Evolutionary conservation across 2,329 filamentous ascomycete genomes (phyloP), one percentile per base, ranked within the genome.

Genomic region (Botrytis aclada): DNA sequence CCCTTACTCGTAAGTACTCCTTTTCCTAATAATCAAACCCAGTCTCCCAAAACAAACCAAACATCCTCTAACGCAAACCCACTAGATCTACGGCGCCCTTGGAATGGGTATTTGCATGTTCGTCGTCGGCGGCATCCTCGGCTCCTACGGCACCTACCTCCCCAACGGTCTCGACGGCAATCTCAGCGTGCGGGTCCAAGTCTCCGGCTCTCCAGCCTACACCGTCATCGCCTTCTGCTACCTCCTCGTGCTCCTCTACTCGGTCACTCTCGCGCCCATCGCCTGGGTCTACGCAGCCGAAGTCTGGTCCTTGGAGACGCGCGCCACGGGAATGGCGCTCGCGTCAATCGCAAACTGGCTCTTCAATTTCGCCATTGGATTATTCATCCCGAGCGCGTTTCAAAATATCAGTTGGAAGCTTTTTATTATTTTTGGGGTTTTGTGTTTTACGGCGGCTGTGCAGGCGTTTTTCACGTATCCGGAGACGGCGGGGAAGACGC

Each of bases 271-370:
- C 29, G 89, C 88, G 0, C 88, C 89, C 0, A 87, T 90, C 4
- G 88, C 86, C 71, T 91, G 89, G 89, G 86, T 91, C 62, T 92
- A 92, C 76, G 87, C 88, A 0, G 87, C 88, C 25, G 90, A 92
- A 80, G 86, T 90, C 3, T 90, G 87, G 86, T 88, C 87, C 0
- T 83, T 90, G 3, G 87, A 88, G 74, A 88, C 87, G 0, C 85
- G 89, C 47, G 88, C 88, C 4, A 87, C 84, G 3, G 88, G 88
- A 32, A 89, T 90, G 83, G 85, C 85, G 34, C 81, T 90, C 60
- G 84, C 88, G 0, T 85, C 87, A 3, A 83, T 87, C 29, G 84
- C 85, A 22, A 89, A 88, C 77, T 85, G 84, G 84, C 76, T 88
- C 9, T 88, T 89, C 83, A 90, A 89, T 80, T 89, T 89, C 77